phyloP scores from a whole-genome alignment of 164 flowering plant species.

The Liriodendron chinense region DNA sequence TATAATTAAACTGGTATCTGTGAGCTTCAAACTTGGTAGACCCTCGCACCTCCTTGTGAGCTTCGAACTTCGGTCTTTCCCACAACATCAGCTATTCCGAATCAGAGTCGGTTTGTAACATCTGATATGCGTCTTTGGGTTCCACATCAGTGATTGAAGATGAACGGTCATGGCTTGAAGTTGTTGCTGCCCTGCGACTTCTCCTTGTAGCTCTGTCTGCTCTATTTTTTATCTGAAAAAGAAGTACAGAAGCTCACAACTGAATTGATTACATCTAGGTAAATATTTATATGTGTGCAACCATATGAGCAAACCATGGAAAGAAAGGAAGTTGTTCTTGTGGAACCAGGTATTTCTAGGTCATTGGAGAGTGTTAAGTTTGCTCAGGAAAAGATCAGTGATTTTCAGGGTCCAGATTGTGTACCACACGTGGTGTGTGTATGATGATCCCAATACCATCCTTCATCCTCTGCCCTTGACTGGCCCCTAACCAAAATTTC shows the following conservation, averaged over 20 bases:
- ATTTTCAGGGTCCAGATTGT: too few species aligned
- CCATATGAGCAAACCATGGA: background rate
- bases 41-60: background rate
- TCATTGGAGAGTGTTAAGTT: too few species aligned
- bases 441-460: too few species aligned
- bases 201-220: slow-evolving; percentile 1
- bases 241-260: background rate
- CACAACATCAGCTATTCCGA: slow-evolving; percentile 33
- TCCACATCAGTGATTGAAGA: slow-evolving; percentile 38
- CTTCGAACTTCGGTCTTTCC: background rate
- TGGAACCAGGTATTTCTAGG: too few species aligned
- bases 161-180: slow-evolving; percentile 2
- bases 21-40: background rate
- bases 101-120: slow-evolving; percentile 61
- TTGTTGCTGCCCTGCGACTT: background rate
- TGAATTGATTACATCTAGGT: background rate
- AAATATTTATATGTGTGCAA: background rate
- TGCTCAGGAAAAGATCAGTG: too few species aligned
- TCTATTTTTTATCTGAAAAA: slow-evolving; percentile 1
- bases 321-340: too few species aligned
- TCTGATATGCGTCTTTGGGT: slow-evolving; percentile 68
- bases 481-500: too few species aligned
- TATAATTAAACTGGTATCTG: background rate
- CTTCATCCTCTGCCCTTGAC: too few species aligned
- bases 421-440: too few species aligned